Evolutionary conservation across 306 rosid genomes (phyloP).

Genomic region (Inga laurina): DNA sequence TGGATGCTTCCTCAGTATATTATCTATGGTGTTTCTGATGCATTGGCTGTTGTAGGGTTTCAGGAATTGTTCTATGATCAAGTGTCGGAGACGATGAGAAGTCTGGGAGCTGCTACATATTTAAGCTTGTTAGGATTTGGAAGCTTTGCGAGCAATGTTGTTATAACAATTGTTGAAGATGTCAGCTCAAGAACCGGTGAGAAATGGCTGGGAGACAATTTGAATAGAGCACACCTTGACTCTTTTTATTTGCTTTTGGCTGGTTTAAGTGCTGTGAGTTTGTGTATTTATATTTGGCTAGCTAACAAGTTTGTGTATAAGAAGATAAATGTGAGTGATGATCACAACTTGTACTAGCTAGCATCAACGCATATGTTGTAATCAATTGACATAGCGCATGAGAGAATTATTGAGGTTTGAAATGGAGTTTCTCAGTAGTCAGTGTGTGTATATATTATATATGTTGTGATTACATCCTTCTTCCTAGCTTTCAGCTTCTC

Average conservation of each 20-base stretch:
- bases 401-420: no score
- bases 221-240: slow-evolving; percentile 68
- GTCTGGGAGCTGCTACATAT: slow-evolving; percentile 76
- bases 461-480: no score
- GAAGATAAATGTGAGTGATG: slow-evolving; percentile 38
- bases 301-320: slow-evolving; percentile 54
- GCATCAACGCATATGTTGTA: not conserved
- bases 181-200: slow-evolving; percentile 33
- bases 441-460: no score
- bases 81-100: slow-evolving; percentile 63
- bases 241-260: slow-evolving; percentile 67
- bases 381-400: no score
- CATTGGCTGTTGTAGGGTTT: slow-evolving; percentile 58
- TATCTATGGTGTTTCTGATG: slow-evolving; percentile 50
- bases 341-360: not conserved
- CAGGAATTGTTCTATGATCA: slow-evolving; percentile 73
- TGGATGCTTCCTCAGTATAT: slow-evolving; percentile 78
- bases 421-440: no score
- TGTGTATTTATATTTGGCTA: slow-evolving; percentile 50
- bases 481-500: not conserved
- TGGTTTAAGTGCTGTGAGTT: slow-evolving; percentile 47
- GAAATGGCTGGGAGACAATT: slow-evolving; percentile 58
- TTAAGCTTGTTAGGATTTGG: slow-evolving; percentile 60
- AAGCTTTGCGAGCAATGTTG: slow-evolving; percentile 47
- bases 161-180: slow-evolving; percentile 44